These are phyloP conservation scores for Trametes cubensis DNA, from an alignment of 768 basidiomycete species.

Conservation along the genomic window DNA sequence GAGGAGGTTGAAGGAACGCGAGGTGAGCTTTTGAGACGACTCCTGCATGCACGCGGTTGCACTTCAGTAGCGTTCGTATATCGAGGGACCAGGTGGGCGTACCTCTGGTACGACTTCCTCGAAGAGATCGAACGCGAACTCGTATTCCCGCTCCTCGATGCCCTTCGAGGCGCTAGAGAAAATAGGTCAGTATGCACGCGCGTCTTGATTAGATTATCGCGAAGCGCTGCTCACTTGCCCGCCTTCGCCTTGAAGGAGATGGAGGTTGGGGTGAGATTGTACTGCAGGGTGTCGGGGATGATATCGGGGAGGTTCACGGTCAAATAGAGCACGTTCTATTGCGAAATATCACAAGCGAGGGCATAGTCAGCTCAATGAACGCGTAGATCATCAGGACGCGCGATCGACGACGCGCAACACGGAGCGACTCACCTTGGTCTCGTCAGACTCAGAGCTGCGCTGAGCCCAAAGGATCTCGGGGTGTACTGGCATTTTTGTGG, in stretches of 20 bases:
- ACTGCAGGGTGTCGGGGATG: constrained; percentile 56
- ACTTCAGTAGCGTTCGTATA: neutral
- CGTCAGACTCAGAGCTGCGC: constrained; percentile 67
- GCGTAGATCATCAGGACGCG: neutral
- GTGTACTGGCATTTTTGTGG: constrained; percentile 49
- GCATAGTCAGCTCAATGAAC: constrained; percentile 7
- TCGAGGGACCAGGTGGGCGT: constrained; percentile 23
- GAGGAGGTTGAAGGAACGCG: constrained; percentile 66
- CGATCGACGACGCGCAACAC: neutral
- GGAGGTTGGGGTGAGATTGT: constrained; percentile 55
- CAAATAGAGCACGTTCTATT: constrained; percentile 84
- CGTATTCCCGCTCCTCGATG: constrained; percentile 63
- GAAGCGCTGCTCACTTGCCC: constrained; percentile 52
- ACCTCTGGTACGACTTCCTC: constrained; percentile 80
- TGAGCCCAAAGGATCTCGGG: constrained; percentile 97
- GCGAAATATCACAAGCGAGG: constrained; percentile 4
- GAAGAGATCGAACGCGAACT: constrained; percentile 76
- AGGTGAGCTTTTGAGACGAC: constrained; percentile 60
- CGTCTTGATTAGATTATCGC: neutral
- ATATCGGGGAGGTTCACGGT: constrained; percentile 86
- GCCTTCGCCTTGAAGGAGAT: constrained; percentile 69
- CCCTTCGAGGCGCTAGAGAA: constrained; percentile 40
- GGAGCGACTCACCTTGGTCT: constrained; percentile 61
- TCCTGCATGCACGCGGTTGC: constrained; percentile 40
- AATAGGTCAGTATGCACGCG: constrained; percentile 17